phyloP scores from a whole-genome alignment of 2,329 filamentous ascomycete genomes.

The Aspergillus phoenicis region DNA sequence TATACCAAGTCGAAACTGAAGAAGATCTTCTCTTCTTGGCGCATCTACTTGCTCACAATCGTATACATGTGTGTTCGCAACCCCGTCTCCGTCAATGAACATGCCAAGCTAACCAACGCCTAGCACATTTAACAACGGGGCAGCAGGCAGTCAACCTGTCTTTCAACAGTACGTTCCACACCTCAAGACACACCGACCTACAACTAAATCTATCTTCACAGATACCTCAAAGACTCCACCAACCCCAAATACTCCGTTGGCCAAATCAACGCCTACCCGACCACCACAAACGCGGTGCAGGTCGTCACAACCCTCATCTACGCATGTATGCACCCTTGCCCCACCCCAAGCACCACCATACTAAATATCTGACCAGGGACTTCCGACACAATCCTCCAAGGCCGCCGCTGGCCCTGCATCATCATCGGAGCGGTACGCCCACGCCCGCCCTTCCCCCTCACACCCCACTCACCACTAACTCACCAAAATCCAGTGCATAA shows the following conservation, averaged over 20 bases:
- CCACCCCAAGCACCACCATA: not conserved
- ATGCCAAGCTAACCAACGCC: not conserved
- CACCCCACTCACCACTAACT: not conserved
- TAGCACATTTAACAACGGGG: conserved; percentile 64
- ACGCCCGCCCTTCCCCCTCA: conserved; percentile 38
- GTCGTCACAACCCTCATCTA: conserved; percentile 64
- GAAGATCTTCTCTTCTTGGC: conserved; percentile 66
- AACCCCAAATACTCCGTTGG: conserved; percentile 50
- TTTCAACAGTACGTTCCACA: conserved; percentile 51
- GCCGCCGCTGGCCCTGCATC: conserved; percentile 66
- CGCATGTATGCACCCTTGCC: conserved; percentile 48
- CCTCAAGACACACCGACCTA: too few species aligned
- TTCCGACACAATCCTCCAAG: conserved; percentile 62
- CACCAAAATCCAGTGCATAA: conserved; percentile 30
- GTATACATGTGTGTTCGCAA: conserved; percentile 55
- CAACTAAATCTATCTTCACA: not conserved
- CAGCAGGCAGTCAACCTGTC: conserved; percentile 54
- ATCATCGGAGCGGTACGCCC: conserved; percentile 57
- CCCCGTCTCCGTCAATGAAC: not conserved
- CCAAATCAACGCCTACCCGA: conserved; percentile 58
- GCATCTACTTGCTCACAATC: conserved; percentile 61
- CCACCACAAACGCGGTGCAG: conserved; percentile 59
- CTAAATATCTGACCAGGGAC: conserved; percentile 46
- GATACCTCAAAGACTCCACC: conserved; percentile 38
- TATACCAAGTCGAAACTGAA: conserved; percentile 57